Percentiles rank a stretch among this genome's conserved stretches.
Conservation (phyloP, 2,329 filamentous ascomycete species). For the Cladophialophora psammophila region DNA sequence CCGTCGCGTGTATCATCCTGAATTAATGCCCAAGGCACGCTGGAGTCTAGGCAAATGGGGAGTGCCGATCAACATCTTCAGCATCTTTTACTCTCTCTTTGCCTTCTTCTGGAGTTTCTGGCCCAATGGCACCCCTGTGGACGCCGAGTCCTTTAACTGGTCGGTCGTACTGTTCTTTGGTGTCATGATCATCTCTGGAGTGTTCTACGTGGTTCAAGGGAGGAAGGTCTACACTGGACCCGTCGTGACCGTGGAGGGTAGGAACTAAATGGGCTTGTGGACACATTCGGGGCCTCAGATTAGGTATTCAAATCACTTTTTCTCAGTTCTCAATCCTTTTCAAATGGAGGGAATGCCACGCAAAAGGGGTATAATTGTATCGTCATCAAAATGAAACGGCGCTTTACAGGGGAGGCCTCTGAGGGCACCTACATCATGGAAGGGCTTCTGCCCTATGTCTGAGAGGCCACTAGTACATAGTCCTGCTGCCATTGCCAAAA, state of each 20-base stretch:
- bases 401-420: background rate
- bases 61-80: conserved; percentile 46
- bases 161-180: conserved; percentile 54
- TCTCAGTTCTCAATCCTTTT: background rate
- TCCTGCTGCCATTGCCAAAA: background rate
- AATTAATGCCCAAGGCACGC: conserved; percentile 50
- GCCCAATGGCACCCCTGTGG: conserved; percentile 48
- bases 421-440: background rate
- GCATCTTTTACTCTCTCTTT: conserved; percentile 44
- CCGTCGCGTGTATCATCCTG: conserved; percentile 48
- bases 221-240: conserved; percentile 46
- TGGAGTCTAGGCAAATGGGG: conserved; percentile 53
- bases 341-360: background rate
- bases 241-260: conserved; percentile 39
- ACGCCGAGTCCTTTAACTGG: conserved; percentile 58
- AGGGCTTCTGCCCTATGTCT: background rate
- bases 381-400: background rate
- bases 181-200: conserved; percentile 50
- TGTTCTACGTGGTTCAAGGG: conserved; percentile 48
- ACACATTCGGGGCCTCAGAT: background rate
- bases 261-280: background rate
- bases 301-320: background rate
- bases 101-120: conserved; percentile 59
- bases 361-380: background rate
- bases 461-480: background rate